Percentiles rank a stretch among this genome's conserved stretches.
phyloP scores from a whole-genome alignment of 2,329 filamentous ascomycete genomes.

The Neodidymelliopsis sp. region DNA sequence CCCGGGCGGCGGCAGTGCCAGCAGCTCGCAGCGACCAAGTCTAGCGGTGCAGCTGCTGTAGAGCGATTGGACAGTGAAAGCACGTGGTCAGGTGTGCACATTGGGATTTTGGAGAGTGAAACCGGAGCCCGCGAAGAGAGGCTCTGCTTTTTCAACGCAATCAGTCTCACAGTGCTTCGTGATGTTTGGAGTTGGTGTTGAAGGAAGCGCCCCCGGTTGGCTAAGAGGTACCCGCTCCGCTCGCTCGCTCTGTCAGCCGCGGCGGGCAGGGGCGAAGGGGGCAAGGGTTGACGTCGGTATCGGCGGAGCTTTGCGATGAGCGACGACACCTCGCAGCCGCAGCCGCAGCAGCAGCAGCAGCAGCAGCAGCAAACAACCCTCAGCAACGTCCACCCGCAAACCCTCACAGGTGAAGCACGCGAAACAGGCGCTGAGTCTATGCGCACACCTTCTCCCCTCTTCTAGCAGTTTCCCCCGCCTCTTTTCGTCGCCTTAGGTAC shows the following conservation, averaged over 20 bases:
- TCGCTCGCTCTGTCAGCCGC: conserved; percentile 8
- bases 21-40: background rate
- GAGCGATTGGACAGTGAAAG: background rate
- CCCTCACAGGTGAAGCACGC: conserved; percentile 5
- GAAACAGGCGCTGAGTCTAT: conserved; percentile 14
- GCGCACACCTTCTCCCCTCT: conserved; percentile 14
- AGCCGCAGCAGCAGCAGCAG: too few species aligned
- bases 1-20: conserved; percentile 2
- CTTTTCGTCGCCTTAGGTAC: conserved; percentile 17
- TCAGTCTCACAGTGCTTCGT: conserved; percentile 13
- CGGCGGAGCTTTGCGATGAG: conserved; percentile 6
- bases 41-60: background rate
- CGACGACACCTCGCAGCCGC: conserved; percentile 3
- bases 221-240: too few species aligned
- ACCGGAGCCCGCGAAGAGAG: background rate
- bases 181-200: conserved; percentile 10
- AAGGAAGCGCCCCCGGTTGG: background rate
- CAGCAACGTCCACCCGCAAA: background rate
- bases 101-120: background rate
- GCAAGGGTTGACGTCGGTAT: conserved; percentile 12
- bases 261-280: conserved; percentile 4
- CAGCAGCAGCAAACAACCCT: conserved; percentile 9
- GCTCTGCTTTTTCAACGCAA: conserved; percentile 5
- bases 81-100: conserved; percentile 6
- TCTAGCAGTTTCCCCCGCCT: conserved; percentile 20